Percentiles rank a stretch among this genome's conserved stretches.
Conservation (phyloP, 345 rosid species). For the Syzygium aromaticum region DNA sequence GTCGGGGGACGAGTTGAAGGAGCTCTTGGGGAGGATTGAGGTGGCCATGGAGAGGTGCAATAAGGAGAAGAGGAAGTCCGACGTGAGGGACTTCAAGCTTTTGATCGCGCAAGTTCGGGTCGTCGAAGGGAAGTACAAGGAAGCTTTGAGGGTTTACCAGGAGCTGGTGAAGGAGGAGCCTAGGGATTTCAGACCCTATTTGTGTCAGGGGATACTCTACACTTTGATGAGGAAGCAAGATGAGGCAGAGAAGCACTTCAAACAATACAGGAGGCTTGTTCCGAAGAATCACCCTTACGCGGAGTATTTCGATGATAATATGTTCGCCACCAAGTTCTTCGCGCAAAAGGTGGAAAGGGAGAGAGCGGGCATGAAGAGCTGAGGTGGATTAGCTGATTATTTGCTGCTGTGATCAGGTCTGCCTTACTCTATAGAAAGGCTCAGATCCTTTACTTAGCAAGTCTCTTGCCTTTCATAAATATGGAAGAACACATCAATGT, state of each 20-base stretch:
- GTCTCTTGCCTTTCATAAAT: neutral
- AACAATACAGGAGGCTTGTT: slow-evolving; percentile 69
- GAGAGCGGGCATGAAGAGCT: slow-evolving; percentile 22
- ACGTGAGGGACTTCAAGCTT: slow-evolving; percentile 70
- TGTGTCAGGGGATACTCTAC: slow-evolving; percentile 84
- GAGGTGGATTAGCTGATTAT: slow-evolving; percentile 4
- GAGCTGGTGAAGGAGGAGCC: slow-evolving; percentile 87
- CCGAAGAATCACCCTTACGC: slow-evolving; percentile 81
- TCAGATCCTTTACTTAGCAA: neutral
- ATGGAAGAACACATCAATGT: neutral
- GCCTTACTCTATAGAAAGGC: neutral
- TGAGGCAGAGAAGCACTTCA: slow-evolving; percentile 81
- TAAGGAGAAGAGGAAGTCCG: slow-evolving; percentile 56
- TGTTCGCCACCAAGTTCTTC: slow-evolving; percentile 59
- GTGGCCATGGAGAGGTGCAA: slow-evolving; percentile 66
- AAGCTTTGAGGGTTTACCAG: slow-evolving; percentile 74
- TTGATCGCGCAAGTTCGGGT: slow-evolving; percentile 71
- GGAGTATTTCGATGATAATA: slow-evolving; percentile 69
- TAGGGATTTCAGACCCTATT: slow-evolving; percentile 82
- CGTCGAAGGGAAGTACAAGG: slow-evolving; percentile 50
- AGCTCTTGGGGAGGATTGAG: slow-evolving; percentile 46
- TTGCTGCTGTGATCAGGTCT: neutral
- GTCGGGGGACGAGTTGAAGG: slow-evolving; percentile 31
- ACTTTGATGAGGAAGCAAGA: slow-evolving; percentile 63
- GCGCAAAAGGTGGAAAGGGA: slow-evolving; percentile 50